Percentiles rank a stretch among this genome's conserved stretches.
phyloP scores from a whole-genome alignment of 1,139 yeast genomes.

The Pichia sp. region DNA sequence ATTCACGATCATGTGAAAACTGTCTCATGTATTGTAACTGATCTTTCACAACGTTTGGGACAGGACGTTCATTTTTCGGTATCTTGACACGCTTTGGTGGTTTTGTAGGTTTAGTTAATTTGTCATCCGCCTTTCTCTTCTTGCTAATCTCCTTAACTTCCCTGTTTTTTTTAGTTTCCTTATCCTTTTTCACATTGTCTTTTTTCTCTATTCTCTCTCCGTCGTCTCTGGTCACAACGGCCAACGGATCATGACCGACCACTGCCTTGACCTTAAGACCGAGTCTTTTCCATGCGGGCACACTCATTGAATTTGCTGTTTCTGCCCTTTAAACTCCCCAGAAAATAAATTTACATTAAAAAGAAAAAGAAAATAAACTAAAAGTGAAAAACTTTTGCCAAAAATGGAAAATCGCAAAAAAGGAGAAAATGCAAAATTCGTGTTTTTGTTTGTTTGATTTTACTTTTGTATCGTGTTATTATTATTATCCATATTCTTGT shows the following conservation, averaged over 20 bases:
- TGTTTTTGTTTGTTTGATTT: too few relatives aligned
- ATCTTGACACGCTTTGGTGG: constrained; percentile 70
- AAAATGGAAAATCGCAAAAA: too few relatives aligned
- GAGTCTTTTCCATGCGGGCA: constrained; percentile 90
- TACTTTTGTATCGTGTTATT: too few relatives aligned
- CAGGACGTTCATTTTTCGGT: constrained; percentile 61
- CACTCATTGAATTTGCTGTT: constrained; percentile 15
- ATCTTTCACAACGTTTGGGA: constrained; percentile 65
- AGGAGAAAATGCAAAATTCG: too few relatives aligned
- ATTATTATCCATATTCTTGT: too few relatives aligned
- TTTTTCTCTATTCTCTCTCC: constrained; percentile 36
- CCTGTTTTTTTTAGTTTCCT: constrained; percentile 1
- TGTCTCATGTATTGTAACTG: constrained; percentile 71
- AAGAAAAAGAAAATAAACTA: too few relatives aligned
- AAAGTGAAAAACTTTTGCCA: too few relatives aligned
- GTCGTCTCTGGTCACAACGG: constrained; percentile 28
- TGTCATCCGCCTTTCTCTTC: constrained; percentile 26
- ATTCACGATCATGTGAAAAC: constrained; percentile 50
- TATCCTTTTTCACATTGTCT: constrained; percentile 26
- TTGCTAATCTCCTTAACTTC: constrained; percentile 1
- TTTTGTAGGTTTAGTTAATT: constrained; percentile 37
- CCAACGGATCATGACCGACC: constrained; percentile 37
- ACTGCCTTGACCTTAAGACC: constrained; percentile 58
- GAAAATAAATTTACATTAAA: too few relatives aligned
- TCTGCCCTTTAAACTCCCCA: too few relatives aligned